Evolutionary conservation across 352 stramenopile genomes (phyloP), one percentile per base, ranked within the genome.

Genomic region (Phytophthora macrochlamydospora): DNA sequence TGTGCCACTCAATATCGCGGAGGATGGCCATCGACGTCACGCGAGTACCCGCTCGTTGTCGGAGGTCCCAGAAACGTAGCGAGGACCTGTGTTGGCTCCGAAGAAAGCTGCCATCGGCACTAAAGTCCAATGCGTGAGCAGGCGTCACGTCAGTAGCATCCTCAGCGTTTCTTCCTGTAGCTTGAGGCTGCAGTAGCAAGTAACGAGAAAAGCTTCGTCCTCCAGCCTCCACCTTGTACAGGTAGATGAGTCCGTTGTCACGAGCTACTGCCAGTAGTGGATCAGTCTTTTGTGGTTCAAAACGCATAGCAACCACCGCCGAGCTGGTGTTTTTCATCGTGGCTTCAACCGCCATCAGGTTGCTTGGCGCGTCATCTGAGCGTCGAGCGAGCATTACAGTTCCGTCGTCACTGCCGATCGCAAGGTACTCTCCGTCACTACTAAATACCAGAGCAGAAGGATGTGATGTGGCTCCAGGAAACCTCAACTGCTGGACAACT

Each of bases 281-380:
- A 1, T 68, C 67, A 1, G 62, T 50, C 42, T 62, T 42, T 69
- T 72, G 12, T 69, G 67, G 13, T 58, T 75, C 31, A 46, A 91
- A 94, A 0, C 74, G 81, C 59, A 92, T 55, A 7, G 61, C 69
- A 4, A 61, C 51, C 6, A 90, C 69, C 0, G 48, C 49, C n/a
- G 75, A 73, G 9, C 71, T 82, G 0, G 80, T 87, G 56, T 91
- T 91, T 56, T 89, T 89, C 69, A 90, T 91, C n/a, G 71, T 73
- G 9, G 56, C 56, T 37, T 75, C 67, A 33, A 88, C 45, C 1
- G 70, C 70, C 31, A 62, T 70, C n/a, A 80, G 51, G 24, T 50
- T 61, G 51, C 9, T 75, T 61, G 37, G 69, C n/a, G 51, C 32
- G 14, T 59, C 72, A 48, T 53, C 51, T 43, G 35, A 43, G 50